Percentiles rank a stretch among this genome's conserved stretches.
phyloP scores from a whole-genome alignment of 139 green algal genomes.

The Picochlorum sp. region DNA sequence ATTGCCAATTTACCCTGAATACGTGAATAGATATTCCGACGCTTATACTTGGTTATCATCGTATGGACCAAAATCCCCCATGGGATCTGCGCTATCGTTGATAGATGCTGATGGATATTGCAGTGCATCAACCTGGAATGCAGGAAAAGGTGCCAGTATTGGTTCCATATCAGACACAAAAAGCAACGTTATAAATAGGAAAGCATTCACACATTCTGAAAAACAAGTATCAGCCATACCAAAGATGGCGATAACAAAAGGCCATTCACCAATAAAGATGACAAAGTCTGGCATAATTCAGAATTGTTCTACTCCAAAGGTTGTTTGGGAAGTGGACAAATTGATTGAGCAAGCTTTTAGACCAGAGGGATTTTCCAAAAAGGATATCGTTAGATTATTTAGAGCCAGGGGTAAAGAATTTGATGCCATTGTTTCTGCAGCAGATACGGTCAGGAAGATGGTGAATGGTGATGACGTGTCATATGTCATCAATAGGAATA shows the following conservation, averaged over 20 bases:
- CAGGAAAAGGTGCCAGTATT: conserved; percentile 11
- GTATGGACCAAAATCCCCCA: conserved; percentile 23
- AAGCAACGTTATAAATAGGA: conserved; percentile 1
- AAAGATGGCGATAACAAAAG: neutral
- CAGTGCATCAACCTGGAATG: conserved; percentile 41
- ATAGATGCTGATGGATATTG: conserved; percentile 38
- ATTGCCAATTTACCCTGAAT: conserved; percentile 66
- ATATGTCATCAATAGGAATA: conserved; percentile 80
- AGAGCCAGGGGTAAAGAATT: conserved; percentile 52
- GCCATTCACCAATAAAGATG: neutral
- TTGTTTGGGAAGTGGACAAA: neutral
- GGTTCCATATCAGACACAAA: neutral
- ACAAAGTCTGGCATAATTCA: neutral
- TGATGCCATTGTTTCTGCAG: conserved; percentile 39
- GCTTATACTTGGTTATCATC: conserved; percentile 29
- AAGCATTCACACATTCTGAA: neutral
- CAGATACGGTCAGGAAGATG: conserved; percentile 45
- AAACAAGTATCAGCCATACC: neutral
- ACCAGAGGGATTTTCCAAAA: conserved; percentile 8
- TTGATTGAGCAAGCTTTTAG: neutral
- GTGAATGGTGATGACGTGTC: conserved; percentile 58
- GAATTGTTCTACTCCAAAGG: neutral
- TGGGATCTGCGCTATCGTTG: conserved; percentile 25
- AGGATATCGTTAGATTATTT: conserved; percentile 56
- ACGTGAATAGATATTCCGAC: conserved; percentile 5